A percentile compares a stretch with the other conserved stretches of the same genome.
phyloP scores from a whole-genome alignment of 441 rosid species.

The Gossypium davidsonii region DNA sequence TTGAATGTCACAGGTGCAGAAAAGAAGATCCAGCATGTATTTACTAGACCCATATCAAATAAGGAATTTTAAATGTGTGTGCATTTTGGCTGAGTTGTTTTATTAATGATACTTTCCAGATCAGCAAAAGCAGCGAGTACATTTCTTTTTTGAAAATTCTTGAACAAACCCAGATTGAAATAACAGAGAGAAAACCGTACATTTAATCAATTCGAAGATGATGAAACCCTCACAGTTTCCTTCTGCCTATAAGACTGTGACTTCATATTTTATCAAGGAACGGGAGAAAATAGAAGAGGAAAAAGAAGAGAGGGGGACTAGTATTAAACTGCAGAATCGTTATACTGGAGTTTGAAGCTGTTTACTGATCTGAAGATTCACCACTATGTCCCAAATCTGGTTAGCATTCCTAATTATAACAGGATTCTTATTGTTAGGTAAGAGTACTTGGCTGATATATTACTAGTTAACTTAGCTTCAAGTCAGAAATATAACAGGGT shows the following conservation, averaged over 20 bases:
- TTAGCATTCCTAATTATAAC: not conserved
- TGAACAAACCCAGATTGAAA: not conserved
- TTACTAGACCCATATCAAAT: not conserved
- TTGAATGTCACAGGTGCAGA: not conserved
- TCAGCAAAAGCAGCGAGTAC: not conserved
- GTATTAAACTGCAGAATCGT: not conserved
- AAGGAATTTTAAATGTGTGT: not conserved
- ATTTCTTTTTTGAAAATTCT: not conserved
- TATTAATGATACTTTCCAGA: not conserved
- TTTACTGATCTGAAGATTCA: not conserved
- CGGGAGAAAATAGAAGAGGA: not conserved
- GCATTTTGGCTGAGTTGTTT: not conserved
- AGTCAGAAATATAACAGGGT: constrained; percentile 3
- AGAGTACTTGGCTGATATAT: not conserved
- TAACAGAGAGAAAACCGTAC: not conserved
- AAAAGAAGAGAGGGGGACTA: not conserved
- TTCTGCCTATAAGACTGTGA: not conserved
- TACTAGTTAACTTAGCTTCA: not conserved
- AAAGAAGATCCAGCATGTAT: not conserved
- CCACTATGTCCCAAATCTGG: not conserved
- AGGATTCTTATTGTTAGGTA: not conserved
- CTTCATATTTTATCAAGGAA: constrained; percentile 1
- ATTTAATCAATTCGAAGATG: not conserved
- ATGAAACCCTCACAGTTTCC: not conserved
- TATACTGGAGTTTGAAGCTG: not conserved